A percentile compares a stretch with the other conserved stretches of the same genome.
Conservation (phyloP, 305 asterid genomes). For the Caryopteris hybrid region DNA sequence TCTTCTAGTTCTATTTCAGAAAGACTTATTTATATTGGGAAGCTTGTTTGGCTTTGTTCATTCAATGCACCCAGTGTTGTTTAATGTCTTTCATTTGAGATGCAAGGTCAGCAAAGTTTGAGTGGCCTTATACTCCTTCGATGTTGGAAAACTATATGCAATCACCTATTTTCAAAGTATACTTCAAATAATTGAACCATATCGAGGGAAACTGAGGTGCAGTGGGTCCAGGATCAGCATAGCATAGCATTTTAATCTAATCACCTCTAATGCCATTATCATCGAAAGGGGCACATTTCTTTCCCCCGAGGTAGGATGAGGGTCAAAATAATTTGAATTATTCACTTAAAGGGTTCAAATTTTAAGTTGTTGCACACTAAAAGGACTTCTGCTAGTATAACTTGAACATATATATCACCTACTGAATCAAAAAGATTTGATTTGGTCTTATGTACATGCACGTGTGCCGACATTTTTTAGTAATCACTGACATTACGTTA, state of each 20-base stretch:
- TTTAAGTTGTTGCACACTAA: not conserved
- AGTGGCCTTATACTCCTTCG: too few species aligned
- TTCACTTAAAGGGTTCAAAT: not conserved
- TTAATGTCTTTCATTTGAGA: not conserved
- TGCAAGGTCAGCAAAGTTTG: too few species aligned
- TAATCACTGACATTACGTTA: not conserved
- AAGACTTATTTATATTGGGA: not conserved
- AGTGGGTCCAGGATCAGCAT: too few species aligned
- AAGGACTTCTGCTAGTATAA: not conserved
- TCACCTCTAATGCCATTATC: not conserved
- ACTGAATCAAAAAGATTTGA: not conserved
- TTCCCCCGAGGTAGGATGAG: too few species aligned
- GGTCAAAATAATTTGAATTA: too few species aligned
- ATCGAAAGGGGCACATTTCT: not conserved
- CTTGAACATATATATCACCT: not conserved
- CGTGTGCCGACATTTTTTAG: not conserved
- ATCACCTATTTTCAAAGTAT: too few species aligned
- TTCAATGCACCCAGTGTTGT: not conserved
- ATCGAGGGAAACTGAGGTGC: not conserved
- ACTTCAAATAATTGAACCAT: too few species aligned
- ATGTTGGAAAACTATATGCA: too few species aligned
- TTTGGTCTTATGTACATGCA: not conserved
- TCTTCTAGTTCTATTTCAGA: not conserved
- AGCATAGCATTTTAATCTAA: not conserved
- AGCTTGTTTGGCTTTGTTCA: not conserved